Evolutionary conservation across 1,139 yeast species (phyloP).

Genomic region (Hyphopichia buzzinii): DNA sequence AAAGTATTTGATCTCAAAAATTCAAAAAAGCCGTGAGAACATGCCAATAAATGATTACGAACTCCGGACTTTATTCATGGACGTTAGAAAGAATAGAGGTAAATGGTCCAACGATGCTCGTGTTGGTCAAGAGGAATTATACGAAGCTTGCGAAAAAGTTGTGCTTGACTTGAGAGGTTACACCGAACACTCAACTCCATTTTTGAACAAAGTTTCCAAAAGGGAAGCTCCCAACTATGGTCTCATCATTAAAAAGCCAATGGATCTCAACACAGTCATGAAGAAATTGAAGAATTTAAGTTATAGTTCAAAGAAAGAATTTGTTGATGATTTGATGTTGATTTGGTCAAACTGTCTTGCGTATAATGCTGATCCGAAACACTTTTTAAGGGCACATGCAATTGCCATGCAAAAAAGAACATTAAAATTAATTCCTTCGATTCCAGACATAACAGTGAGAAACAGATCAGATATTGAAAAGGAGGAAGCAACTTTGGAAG

Average conservation of each 20-base stretch:
- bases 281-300: slow-evolving; percentile 81
- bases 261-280: slow-evolving; percentile 95
- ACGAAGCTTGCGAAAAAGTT: slow-evolving; percentile 96
- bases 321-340: slow-evolving; percentile 89
- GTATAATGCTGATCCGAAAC: slow-evolving; percentile 93
- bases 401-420: slow-evolving; percentile 94
- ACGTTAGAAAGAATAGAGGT: slow-evolving; percentile 90
- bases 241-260: slow-evolving; percentile 83
- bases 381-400: slow-evolving; percentile 88
- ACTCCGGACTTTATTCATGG: slow-evolving; percentile 79
- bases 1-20: slow-evolving; percentile 73
- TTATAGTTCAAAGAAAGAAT: slow-evolving; percentile 79
- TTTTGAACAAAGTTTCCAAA: slow-evolving; percentile 89
- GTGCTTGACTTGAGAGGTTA: slow-evolving; percentile 85
- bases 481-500: slow-evolving; percentile 49
- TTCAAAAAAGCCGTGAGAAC: slow-evolving; percentile 75
- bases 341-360: slow-evolving; percentile 95
- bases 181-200: slow-evolving; percentile 96
- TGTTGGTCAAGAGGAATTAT: slow-evolving; percentile 95
- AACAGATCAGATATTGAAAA: slow-evolving; percentile 84
- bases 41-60: slow-evolving; percentile 81
- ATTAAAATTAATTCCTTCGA: slow-evolving; percentile 67
- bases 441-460: slow-evolving; percentile 82
- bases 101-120: slow-evolving; percentile 96
- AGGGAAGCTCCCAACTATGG: slow-evolving; percentile 98